These are phyloP conservation scores for Exophiala sp. DNA, from an alignment of 2,329 filamentous ascomycete species.

Conservation along the genomic window DNA sequence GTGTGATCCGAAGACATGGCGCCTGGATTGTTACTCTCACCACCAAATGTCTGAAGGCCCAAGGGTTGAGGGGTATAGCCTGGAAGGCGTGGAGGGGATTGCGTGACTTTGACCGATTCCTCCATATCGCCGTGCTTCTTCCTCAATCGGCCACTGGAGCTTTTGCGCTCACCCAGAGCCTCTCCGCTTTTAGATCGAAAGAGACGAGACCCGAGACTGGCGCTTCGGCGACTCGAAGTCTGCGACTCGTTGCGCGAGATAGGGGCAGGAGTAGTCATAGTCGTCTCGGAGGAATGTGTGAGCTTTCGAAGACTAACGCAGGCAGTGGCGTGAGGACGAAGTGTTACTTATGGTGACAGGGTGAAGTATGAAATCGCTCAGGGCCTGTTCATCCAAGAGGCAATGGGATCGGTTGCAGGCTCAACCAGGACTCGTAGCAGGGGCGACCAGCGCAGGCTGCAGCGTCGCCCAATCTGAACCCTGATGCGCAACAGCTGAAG, in stretches of 20 bases:
- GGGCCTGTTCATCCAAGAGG: slow-evolving; percentile 10
- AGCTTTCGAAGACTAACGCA: slow-evolving; percentile 5
- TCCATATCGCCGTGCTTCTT: slow-evolving; percentile 26
- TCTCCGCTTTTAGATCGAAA: slow-evolving; percentile 28
- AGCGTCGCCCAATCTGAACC: neutral
- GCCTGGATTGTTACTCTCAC: slow-evolving; percentile 25
- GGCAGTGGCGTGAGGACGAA: neutral
- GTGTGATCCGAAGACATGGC: slow-evolving; percentile 12
- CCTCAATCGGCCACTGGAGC: slow-evolving; percentile 20
- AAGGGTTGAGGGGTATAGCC: slow-evolving; percentile 23
- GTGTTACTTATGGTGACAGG: neutral
- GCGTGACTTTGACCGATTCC: slow-evolving; percentile 17
- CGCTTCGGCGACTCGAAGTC: slow-evolving; percentile 20
- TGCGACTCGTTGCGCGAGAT: slow-evolving; percentile 26
- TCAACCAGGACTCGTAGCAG: slow-evolving; percentile 5
- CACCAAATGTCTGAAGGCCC: slow-evolving; percentile 26
- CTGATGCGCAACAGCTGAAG: neutral
- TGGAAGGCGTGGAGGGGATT: slow-evolving; percentile 24
- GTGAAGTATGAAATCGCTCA: neutral
- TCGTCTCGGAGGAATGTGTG: slow-evolving; percentile 5
- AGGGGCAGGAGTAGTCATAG: slow-evolving; percentile 22
- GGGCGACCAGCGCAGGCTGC: slow-evolving; percentile 19
- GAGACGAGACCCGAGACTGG: slow-evolving; percentile 26
- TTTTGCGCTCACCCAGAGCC: slow-evolving; percentile 26
- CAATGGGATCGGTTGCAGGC: neutral